phyloP scores from a whole-genome alignment of 345 rosid species.

The Eucalyptus urophylla region DNA sequence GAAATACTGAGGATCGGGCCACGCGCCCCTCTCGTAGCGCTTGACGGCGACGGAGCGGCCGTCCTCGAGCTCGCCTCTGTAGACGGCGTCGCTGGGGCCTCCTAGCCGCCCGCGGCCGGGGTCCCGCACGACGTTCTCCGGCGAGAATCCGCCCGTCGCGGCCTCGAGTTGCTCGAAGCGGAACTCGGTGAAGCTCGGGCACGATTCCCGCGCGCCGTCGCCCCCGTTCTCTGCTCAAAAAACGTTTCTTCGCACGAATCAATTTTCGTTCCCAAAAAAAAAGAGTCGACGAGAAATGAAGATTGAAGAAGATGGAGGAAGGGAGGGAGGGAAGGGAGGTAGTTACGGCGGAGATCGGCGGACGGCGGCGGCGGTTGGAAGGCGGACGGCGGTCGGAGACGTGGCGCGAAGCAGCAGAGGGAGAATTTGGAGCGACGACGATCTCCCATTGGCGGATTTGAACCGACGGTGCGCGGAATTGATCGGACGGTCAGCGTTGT shows the following conservation, averaged over 20 bases:
- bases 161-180: slow-evolving; percentile 20
- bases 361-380: not conserved
- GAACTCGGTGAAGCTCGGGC: slow-evolving; percentile 29
- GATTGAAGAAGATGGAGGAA: not conserved
- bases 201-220: not conserved
- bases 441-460: slow-evolving; percentile 13
- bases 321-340: not conserved
- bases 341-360: slow-evolving; percentile 12
- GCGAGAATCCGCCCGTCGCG: slow-evolving; percentile 22
- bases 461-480: not conserved
- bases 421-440: slow-evolving; percentile 27
- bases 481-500: not conserved
- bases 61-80: slow-evolving; percentile 24
- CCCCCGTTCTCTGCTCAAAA: slow-evolving; percentile 17
- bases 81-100: slow-evolving; percentile 26
- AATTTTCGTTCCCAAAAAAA: not conserved
- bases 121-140: slow-evolving; percentile 27
- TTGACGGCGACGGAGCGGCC: slow-evolving; percentile 29
- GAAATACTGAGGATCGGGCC: slow-evolving; percentile 44
- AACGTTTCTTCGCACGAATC: not conserved
- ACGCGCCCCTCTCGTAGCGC: slow-evolving; percentile 22
- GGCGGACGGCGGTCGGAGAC: slow-evolving; percentile 12
- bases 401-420: slow-evolving; percentile 26
- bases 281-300: not conserved
- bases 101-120: slow-evolving; percentile 2